phyloP scores from a whole-genome alignment of 441 rosid species.

The Jatropha podagrica region DNA sequence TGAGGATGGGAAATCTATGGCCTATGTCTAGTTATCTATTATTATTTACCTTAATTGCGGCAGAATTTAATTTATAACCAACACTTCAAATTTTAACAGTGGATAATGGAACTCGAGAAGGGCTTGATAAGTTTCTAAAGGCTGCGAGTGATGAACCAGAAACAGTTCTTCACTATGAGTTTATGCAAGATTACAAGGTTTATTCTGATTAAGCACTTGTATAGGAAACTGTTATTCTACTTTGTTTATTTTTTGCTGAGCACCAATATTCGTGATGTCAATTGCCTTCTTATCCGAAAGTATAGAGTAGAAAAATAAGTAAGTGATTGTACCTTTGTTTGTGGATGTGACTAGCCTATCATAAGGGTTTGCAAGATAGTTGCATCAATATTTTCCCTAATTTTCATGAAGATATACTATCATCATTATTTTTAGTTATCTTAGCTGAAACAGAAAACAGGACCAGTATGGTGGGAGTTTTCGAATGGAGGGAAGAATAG shows the following conservation, averaged over 20 bases:
- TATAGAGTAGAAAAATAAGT: background rate
- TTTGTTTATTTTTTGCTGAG: background rate
- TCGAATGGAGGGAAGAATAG: background rate
- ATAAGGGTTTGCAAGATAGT: background rate
- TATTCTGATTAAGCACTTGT: slow-evolving; percentile 21
- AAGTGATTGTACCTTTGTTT: background rate
- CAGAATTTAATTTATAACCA: slow-evolving; percentile 18
- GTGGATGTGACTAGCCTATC: background rate
- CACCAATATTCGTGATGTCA: background rate
- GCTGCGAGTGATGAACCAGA: slow-evolving; percentile 92
- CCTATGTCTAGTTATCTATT: background rate
- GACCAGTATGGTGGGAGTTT: background rate
- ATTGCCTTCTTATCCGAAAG: background rate
- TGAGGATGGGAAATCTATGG: background rate
- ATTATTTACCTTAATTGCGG: slow-evolving; percentile 4
- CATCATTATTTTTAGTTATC: background rate
- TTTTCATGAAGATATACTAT: background rate
- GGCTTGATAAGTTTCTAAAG: slow-evolving; percentile 86
- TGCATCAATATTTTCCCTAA: background rate
- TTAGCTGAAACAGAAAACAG: background rate
- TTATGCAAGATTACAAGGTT: slow-evolving; percentile 99
- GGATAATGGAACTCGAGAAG: slow-evolving; percentile 96
- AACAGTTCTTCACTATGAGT: slow-evolving; percentile 93
- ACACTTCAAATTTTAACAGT: slow-evolving; percentile 43
- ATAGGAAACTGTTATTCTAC: slow-evolving; percentile 1